Base-by-base conservation (phyloP, 1,284 basidiomycete species). In the Cutaneotrichosporon sp. region DNA sequence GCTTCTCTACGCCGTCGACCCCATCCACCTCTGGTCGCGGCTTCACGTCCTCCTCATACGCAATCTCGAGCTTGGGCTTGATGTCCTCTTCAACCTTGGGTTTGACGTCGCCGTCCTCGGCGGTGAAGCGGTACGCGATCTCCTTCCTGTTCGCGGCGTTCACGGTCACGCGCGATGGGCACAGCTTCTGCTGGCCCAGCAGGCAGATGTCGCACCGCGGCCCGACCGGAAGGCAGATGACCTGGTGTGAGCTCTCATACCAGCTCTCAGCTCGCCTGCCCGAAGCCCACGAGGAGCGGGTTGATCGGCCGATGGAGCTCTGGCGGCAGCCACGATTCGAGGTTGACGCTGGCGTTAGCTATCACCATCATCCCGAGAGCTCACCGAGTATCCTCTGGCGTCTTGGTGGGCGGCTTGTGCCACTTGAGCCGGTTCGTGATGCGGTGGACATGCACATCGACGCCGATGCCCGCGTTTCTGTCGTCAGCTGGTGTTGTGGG, bases 371-470 rank as follows among this genome's bases (percentile, higher is more conserved):
- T n/a, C n/a, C n/a, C n/a, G 1, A 8, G 10, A 45, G 18, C 29
- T 5, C 60, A 88, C 89, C 91, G 82, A 0, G 95, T 97, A 72
- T 91, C 86, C 76, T 98, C 95, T 0, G 95, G 90, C 2, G 83
- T 89, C 69, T 88, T 91, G 0, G 93, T 95, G 5, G 86, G 86
- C 3, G 85, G 86, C 58, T 86, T 85, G 77, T 97, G 92, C 95
- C 95, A 98, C 24, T 90, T 88, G 0, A 98, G 80, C 20, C 94
- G 84, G 70, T 97, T 95, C 14, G 93, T 92, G 60, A 98, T 95
- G 1, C 95, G 83, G 70, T 98, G 94, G 1, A 99, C 95, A 72
- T 99, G 94, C 0, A 92, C 89, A 70, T 98, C 95, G 0, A 98
- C 95, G 0, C 95, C 95, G 42, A 99, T 97, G 0, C 95, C 95